A percentile compares a stretch with the other conserved stretches of the same genome.
These are phyloP conservation scores for Tetradesmus lagerheimii DNA, from an alignment of 139 green algal genomes.

Conservation along the genomic window DNA sequence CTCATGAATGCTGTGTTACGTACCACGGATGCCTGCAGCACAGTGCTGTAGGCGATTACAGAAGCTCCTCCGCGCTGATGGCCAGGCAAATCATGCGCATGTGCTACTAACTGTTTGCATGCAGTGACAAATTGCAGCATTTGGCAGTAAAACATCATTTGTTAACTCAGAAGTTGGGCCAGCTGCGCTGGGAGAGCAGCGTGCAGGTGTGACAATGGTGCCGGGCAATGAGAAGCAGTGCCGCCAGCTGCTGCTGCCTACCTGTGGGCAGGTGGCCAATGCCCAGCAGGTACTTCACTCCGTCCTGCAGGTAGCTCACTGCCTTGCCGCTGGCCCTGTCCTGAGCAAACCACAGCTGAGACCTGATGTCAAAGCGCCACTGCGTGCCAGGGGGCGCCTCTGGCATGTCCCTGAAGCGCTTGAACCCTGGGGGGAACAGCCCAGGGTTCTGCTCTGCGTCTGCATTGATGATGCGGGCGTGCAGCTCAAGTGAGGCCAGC, in stretches of 20 bases:
- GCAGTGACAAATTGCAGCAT: no score
- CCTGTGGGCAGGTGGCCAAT: conserved; percentile 28
- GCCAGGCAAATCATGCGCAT: no score
- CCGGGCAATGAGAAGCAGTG: no score
- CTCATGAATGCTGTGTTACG: no score
- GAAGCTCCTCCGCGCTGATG: no score
- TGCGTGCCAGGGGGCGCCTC: not conserved
- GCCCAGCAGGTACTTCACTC: conserved; percentile 41
- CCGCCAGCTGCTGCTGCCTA: not conserved
- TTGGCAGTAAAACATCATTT: no score
- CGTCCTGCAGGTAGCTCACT: not conserved
- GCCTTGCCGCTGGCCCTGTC: not conserved
- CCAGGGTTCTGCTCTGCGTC: not conserved
- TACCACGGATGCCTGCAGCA: no score
- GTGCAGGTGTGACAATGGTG: no score
- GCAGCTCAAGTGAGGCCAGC: conserved; percentile 38
- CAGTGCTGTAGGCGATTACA: no score
- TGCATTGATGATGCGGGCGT: conserved; percentile 34
- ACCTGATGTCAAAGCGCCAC: conserved; percentile 29
- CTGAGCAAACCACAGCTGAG: conserved; percentile 28
- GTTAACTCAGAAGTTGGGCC: no score
- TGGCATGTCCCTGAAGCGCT: not conserved
- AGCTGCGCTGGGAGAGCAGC: no score
- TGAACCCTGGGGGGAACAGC: not conserved
- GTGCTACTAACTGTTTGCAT: no score